phyloP scores from a whole-genome alignment of 225 moss, liverwort and hornwort genomes.

The Bryum argenteum region DNA sequence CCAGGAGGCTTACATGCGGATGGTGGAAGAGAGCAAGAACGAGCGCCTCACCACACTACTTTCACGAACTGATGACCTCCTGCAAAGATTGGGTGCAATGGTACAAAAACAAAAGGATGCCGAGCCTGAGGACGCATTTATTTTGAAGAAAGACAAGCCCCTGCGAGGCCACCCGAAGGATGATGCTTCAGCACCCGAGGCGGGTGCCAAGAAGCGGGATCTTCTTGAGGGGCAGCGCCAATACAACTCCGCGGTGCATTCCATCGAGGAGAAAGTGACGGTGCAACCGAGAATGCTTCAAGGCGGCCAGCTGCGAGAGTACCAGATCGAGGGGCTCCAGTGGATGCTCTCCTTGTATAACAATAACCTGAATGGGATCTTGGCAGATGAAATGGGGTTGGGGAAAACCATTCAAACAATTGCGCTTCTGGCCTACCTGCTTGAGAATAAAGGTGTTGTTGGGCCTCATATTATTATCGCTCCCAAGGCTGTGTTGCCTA shows the following conservation, averaged over 20 bases:
- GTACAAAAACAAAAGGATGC: slow-evolving; percentile 97
- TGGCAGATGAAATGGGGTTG: slow-evolving; percentile 98
- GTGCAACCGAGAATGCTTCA: slow-evolving; percentile 85
- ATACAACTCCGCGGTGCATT: slow-evolving; percentile 96
- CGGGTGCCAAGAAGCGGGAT: slow-evolving; percentile 76
- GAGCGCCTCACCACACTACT: slow-evolving; percentile 92
- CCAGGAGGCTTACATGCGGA: slow-evolving; percentile 96
- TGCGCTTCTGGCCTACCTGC: slow-evolving; percentile 83
- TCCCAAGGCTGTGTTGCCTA: slow-evolving; percentile 95
- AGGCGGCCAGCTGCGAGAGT: slow-evolving; percentile 83
- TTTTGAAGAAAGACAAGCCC: slow-evolving; percentile 71
- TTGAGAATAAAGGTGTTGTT: slow-evolving; percentile 87
- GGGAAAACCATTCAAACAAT: slow-evolving; percentile 99
- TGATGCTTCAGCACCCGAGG: slow-evolving; percentile 39
- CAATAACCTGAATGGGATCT: slow-evolving; percentile 93
- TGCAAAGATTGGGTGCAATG: slow-evolving; percentile 96
- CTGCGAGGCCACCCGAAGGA: slow-evolving; percentile 51
- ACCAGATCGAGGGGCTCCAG: slow-evolving; percentile 99
- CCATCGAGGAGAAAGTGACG: slow-evolving; percentile 97
- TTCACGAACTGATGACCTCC: slow-evolving; percentile 92
- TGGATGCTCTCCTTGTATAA: slow-evolving; percentile 99
- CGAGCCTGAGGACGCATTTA: slow-evolving; percentile 78
- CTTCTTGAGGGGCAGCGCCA: slow-evolving; percentile 95
- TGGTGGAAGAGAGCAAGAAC: slow-evolving; percentile 99
- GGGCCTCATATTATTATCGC: slow-evolving; percentile 97